phyloP scores from a whole-genome alignment of 768 basidiomycete species.

The Boletus sp. region DNA sequence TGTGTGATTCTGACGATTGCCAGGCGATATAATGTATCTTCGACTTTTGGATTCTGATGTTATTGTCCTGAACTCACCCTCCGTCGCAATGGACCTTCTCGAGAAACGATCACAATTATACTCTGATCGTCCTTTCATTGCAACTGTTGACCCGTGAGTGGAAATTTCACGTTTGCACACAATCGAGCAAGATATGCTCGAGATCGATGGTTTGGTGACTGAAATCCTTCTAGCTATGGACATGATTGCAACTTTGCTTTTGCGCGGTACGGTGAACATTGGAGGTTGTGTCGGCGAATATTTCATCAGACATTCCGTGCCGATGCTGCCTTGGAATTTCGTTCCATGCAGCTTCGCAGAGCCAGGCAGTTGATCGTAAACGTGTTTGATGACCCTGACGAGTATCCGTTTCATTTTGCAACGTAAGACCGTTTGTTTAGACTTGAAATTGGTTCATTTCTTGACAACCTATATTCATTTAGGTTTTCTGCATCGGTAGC shows the following conservation, averaged over 20 bases:
- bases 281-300: constrained; percentile 1
- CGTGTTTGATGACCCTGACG: not conserved
- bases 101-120: constrained; percentile 44
- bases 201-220: not conserved
- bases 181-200: not conserved
- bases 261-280: constrained; percentile 2
- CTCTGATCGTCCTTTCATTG: constrained; percentile 30
- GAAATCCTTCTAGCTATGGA: constrained; percentile 3
- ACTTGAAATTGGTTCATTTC: not conserved
- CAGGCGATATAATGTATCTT: constrained; percentile 46
- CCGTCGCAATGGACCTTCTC: constrained; percentile 43
- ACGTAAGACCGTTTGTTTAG: not conserved
- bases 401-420: not conserved
- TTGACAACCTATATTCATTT: not conserved
- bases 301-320: not conserved
- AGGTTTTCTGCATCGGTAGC: not conserved
- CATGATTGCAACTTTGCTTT: constrained; percentile 2
- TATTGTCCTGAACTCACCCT: constrained; percentile 43
- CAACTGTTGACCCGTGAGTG: constrained; percentile 5
- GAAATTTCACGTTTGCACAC: not conserved
- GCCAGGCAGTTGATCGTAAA: not conserved
- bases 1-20: not conserved
- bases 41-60: constrained; percentile 43
- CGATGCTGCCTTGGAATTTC: not conserved
- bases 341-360: constrained; percentile 3